A percentile compares a stretch with the other conserved stretches of the same genome.
These are phyloP conservation scores for Aspergillus aculeatus DNA, from an alignment of 2,329 filamentous ascomycete genomes.

Conservation along the genomic window DNA sequence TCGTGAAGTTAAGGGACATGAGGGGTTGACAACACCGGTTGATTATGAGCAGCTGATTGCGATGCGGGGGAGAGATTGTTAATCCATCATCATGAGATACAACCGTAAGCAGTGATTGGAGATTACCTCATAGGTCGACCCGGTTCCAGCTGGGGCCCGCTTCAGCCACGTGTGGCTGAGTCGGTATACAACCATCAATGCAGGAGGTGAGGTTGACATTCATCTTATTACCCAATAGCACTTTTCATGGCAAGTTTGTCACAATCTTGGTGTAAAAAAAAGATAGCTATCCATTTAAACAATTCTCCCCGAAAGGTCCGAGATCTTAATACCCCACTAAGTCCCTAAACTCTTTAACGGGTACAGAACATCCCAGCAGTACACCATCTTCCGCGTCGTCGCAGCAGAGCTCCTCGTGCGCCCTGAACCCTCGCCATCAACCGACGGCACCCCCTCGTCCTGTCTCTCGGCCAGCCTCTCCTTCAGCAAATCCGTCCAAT, in stretches of 20 bases:
- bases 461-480: constrained; percentile 18
- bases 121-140: constrained; percentile 13
- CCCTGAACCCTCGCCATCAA: background rate
- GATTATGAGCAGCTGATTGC: background rate
- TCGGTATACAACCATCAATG: background rate
- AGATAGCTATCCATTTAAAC: no score
- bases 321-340: background rate
- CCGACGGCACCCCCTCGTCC: background rate
- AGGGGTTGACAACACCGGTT: background rate
- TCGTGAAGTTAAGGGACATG: constrained; percentile 32
- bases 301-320: background rate
- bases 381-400: background rate
- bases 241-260: no score
- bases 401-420: background rate
- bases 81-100: background rate
- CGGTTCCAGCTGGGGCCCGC: no score
- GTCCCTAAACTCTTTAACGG: background rate
- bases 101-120: constrained; percentile 6
- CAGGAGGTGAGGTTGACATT: no score
- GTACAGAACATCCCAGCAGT: background rate
- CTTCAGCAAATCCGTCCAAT: constrained; percentile 31
- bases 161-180: background rate
- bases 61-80: constrained; percentile 12
- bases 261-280: no score
- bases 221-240: no score